phyloP scores from a whole-genome alignment of 2,329 filamentous ascomycete species.

The Pezicula neosporulosa region DNA sequence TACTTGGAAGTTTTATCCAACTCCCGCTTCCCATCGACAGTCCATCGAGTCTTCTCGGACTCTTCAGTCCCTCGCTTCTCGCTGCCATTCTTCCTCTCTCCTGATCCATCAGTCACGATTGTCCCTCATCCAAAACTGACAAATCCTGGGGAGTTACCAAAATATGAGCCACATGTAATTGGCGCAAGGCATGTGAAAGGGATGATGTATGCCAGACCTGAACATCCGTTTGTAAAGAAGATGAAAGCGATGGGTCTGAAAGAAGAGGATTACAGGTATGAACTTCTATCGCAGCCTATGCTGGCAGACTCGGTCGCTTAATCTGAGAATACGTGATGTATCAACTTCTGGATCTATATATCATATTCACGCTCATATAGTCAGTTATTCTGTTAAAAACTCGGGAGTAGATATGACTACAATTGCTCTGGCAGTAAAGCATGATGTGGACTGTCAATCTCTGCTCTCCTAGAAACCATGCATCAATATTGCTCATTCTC shows the following conservation, averaged over 20 bases:
- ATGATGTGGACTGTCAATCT: no score
- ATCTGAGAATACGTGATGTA: not conserved
- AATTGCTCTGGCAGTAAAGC: no score
- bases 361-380: no score
- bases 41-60: slow-evolving; percentile 34
- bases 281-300: not conserved
- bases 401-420: no score
- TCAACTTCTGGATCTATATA: not conserved
- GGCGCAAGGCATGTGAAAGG: not conserved
- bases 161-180: not conserved
- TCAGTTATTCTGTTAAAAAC: not conserved
- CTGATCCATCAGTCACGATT: slow-evolving; percentile 23
- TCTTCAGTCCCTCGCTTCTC: slow-evolving; percentile 24
- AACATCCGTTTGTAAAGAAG: not conserved
- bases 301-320: not conserved
- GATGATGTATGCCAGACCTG: not conserved
- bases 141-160: not conserved
- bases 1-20: slow-evolving; percentile 37
- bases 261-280: not conserved
- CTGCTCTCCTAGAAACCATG: no score
- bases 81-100: slow-evolving; percentile 43
- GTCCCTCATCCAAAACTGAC: not conserved
- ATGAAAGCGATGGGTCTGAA: not conserved
- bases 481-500: no score
- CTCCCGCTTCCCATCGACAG: slow-evolving; percentile 37